Evolutionary conservation across 371 early-diverging fungal genomes (phyloP), one percentile per base, ranked within the genome.

Genomic region (Gilbertella persicaria): DNA sequence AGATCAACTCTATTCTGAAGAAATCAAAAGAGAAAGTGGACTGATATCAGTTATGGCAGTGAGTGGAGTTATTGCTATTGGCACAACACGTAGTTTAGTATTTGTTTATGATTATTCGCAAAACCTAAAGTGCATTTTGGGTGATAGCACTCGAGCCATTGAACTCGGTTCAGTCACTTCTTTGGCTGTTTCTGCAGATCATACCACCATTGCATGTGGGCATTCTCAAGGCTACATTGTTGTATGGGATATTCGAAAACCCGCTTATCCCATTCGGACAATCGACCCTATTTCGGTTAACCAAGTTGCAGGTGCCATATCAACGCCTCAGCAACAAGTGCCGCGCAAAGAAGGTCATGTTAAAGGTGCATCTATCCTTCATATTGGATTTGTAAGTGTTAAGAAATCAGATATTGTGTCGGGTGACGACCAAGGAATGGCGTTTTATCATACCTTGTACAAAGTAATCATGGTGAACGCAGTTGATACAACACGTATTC

Each of bases 121-220:
- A 55, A 71, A 77, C 19, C 60, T 89, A n/a, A 78, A 81, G 38
- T 82, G 79, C 24, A 73, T 87, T 35, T 61, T 84, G 33, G 90
- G 91, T 8, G 83, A 79, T 41, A 61, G 63, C 24, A 54, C 67
- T 6, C 63, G 71, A 20, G 84, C 79, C 13, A 58, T 80, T 10
- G 84, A 88, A 39, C 58, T 82, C 28, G 93, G 93, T 1, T 71
- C 88, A 1, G 89, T 90, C 5, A 89, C 88, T 3, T 78, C 90
- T 0, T 59, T 92, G 13, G 79, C 86, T 24, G 78, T 92, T 16
- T 87, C 89, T 10, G 66, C 83, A 2, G 89, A 90, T 56, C 84
- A 85, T 47, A 79, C 74, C 1, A 80, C 80, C 14, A 70, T 91
- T 61, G 86, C 78, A 0, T 82, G 83, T 54, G 93, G 93, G 4